Percentiles rank a stretch among this genome's conserved stretches.
These are phyloP conservation scores for Leccinum ponderosum DNA, from an alignment of 1,284 basidiomycete species.

Conservation along the genomic window DNA sequence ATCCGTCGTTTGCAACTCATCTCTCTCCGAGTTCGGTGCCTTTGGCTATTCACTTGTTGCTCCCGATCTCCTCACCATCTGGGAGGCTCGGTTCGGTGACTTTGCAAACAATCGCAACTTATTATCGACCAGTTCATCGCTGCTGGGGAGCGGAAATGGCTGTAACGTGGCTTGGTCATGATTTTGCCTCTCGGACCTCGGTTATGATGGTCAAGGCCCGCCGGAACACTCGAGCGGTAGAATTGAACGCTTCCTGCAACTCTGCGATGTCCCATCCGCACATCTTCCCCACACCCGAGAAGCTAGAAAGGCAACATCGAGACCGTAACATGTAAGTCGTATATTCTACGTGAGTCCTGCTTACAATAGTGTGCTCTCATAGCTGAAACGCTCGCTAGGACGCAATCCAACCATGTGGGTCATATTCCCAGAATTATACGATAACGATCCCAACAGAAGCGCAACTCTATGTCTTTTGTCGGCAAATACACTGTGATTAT, in stretches of 20 bases:
- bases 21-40: slow-evolving; percentile 92
- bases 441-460: slow-evolving; percentile 4
- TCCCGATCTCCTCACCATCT: slow-evolving; percentile 91
- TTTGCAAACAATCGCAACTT: slow-evolving; percentile 95
- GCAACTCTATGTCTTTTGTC: slow-evolving; percentile 91
- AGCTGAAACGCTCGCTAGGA: slow-evolving; percentile 45
- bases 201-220: slow-evolving; percentile 97
- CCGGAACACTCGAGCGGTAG: slow-evolving; percentile 93
- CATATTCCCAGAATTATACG: background rate
- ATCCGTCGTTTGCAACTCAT: slow-evolving; percentile 91
- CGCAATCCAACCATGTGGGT: slow-evolving; percentile 84
- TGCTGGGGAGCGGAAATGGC: slow-evolving; percentile 97
- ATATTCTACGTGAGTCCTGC: slow-evolving; percentile 78
- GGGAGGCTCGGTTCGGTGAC: slow-evolving; percentile 99
- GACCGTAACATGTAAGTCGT: slow-evolving; percentile 99
- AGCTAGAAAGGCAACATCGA: slow-evolving; percentile 94
- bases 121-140: slow-evolving; percentile 99
- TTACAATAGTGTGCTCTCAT: background rate
- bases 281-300: slow-evolving; percentile 85
- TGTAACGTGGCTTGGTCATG: slow-evolving; percentile 94
- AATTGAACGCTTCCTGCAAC: slow-evolving; percentile 95
- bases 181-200: slow-evolving; percentile 82
- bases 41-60: slow-evolving; percentile 98
- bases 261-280: slow-evolving; percentile 97
- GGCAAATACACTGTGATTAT: slow-evolving; percentile 96